A percentile compares a stretch with the other conserved stretches of the same genome.
phyloP scores from a whole-genome alignment of 2,329 filamentous ascomycete genomes.

The Westerdykella ornata region DNA sequence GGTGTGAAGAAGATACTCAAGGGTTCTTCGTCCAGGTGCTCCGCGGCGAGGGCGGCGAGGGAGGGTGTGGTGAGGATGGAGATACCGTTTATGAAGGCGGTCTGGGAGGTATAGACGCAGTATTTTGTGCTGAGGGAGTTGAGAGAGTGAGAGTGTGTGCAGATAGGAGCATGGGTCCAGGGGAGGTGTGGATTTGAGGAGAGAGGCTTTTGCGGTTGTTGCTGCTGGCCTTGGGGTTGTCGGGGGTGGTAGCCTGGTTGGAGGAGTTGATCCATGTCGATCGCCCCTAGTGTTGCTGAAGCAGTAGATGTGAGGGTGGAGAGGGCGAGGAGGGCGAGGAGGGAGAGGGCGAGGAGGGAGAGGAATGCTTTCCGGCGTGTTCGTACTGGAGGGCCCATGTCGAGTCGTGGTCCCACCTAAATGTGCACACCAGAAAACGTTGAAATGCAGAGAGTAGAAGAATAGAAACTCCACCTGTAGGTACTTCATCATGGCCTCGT shows the following conservation, averaged over 20 bases:
- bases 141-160: slow-evolving; percentile 8
- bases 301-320: neutral
- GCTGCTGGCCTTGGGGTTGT: neutral
- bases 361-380: neutral
- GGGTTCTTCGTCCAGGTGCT: slow-evolving; percentile 13
- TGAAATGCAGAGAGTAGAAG: neutral
- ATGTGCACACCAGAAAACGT: too few relatives aligned
- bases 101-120: slow-evolving; percentile 19
- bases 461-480: neutral
- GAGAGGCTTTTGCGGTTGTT: neutral
- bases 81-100: slow-evolving; percentile 11
- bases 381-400: neutral
- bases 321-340: neutral
- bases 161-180: slow-evolving; percentile 16
- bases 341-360: neutral
- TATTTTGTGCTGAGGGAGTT: slow-evolving; percentile 10
- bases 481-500: neutral
- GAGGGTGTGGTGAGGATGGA: slow-evolving; percentile 11
- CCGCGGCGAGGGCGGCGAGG: slow-evolving; percentile 3
- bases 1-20: slow-evolving; percentile 9
- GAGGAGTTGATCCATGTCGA: slow-evolving; percentile 13
- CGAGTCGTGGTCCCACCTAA: too few relatives aligned
- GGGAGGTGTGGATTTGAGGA: slow-evolving; percentile 4
- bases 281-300: slow-evolving; percentile 9
- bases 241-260: slow-evolving; percentile 4